Percentiles rank a stretch among this genome's conserved stretches.
Conservation (phyloP, 179 eudicot species). For the Beta lomatogona region DNA sequence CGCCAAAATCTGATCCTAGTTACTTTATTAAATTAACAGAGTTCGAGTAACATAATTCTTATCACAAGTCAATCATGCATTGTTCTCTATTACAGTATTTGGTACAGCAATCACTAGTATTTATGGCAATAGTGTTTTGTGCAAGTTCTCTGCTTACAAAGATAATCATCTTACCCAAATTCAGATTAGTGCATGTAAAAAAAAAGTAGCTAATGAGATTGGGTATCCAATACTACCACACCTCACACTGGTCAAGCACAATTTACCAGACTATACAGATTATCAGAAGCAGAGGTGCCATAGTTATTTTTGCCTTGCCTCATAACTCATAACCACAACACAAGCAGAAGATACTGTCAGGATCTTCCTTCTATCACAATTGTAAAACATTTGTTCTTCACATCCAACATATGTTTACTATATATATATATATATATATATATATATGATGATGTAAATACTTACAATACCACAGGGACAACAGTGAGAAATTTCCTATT, state of each 20-base stretch:
- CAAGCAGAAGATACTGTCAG: background rate
- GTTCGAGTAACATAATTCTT: background rate
- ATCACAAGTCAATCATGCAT: background rate
- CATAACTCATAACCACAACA: background rate
- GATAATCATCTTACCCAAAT: background rate
- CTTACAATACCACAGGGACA: constrained; percentile 68
- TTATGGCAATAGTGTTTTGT: background rate
- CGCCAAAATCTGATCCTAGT: no score
- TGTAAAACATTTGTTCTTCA: background rate
- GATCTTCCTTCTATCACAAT: background rate
- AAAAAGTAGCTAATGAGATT: background rate
- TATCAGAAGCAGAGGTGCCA: background rate
- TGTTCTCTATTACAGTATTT: background rate
- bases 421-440: background rate
- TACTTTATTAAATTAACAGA: background rate
- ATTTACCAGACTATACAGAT: background rate
- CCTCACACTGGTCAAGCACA: background rate
- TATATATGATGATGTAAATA: constrained; percentile 12
- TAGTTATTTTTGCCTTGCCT: background rate
- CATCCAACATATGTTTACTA: background rate
- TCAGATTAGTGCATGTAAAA: background rate
- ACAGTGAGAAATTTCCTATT: constrained; percentile 67
- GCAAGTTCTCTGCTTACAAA: background rate
- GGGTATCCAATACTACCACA: background rate
- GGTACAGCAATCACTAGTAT: background rate